A percentile compares a stretch with the other conserved stretches of the same genome.
These are phyloP conservation scores for Cryptococcus hybrid DNA, from an alignment of 1,284 basidiomycete genomes.

Conservation along the genomic window DNA sequence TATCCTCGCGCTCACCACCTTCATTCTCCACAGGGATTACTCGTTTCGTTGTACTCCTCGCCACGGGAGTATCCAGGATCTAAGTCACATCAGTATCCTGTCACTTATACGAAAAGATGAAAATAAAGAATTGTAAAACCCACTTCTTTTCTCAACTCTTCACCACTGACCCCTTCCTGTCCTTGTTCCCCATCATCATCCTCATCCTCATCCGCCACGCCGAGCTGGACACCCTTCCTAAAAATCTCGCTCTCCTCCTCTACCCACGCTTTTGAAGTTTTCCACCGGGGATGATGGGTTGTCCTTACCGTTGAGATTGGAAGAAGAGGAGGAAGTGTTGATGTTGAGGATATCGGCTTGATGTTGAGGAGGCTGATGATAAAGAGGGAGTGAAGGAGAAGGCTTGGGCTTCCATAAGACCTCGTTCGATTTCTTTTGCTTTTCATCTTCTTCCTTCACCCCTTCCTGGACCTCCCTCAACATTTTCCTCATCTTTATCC, in stretches of 20 bases:
- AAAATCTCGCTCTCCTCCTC: slow-evolving; percentile 91
- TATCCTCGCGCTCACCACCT: slow-evolving; percentile 6
- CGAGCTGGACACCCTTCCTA: slow-evolving; percentile 77
- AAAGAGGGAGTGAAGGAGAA: background rate
- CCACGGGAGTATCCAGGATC: slow-evolving; percentile 47
- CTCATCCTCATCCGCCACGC: slow-evolving; percentile 76
- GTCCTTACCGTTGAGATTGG: background rate
- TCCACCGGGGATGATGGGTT: slow-evolving; percentile 21
- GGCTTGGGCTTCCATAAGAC: background rate
- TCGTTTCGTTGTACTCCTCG: slow-evolving; percentile 30
- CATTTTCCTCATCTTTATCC: background rate
- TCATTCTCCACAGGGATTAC: slow-evolving; percentile 22
- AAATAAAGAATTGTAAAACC: background rate
- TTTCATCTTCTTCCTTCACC: background rate
- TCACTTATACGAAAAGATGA: background rate
- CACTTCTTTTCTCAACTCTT: slow-evolving; percentile 78
- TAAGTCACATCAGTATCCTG: slow-evolving; percentile 16
- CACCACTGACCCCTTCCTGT: slow-evolving; percentile 55
- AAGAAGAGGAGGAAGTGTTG: background rate
- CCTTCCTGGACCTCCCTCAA: background rate
- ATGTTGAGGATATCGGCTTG: too few species aligned
- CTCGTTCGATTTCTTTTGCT: background rate
- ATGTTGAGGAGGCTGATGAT: background rate
- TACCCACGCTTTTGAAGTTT: slow-evolving; percentile 66
- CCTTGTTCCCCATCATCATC: slow-evolving; percentile 66